Base-by-base conservation (phyloP, 78 protist genomes). In the Bodo saltans region DNA sequence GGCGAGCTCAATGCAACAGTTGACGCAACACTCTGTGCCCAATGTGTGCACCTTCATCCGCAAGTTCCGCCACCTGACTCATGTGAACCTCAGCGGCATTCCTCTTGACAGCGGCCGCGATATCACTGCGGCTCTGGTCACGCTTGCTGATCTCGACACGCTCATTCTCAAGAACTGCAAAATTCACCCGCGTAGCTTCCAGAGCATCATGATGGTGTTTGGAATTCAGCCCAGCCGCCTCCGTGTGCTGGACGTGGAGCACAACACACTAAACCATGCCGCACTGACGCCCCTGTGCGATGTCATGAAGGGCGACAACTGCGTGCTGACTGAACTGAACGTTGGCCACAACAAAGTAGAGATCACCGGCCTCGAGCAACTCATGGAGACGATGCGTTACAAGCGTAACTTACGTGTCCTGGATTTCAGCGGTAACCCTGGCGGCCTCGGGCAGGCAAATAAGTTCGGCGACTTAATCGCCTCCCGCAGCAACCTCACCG, bases 381-480 rank as follows among this genome's bases (percentile, higher is more conserved):
- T 76, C 34, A 76, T 39, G 34, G 3, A 4, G 11, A 38, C 35
- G 69, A 39, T 39, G 53, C 42, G 34, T 3, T 2, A 67, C 8
- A 28, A 25, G 32, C 35, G 81, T 29, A 8, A 27, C 21, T 67
- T 38, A 23, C 1, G 4, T 27, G 4, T 2, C 40, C 53, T 76
- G 32, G 52, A 4, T 67, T 76, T 76, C 81, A 42, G 69, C 27
- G 81, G 42, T 38, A 76, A 76, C 69, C 81, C 81, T 23, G 42
- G 12, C 39, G 39, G 34, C 1, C 42, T 28, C 3, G 28, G 81
- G 41, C 69, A 28, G 34, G 81, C 69, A 3, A 28, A 4, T 33
- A 17, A 38, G 37, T 76, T 76, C 41, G 69, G 34, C 30, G 34
- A 76, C 26, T 67, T 76, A 1, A 17, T 76, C n/a, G 72, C 12